Evolutionary conservation across 129 eudicot species (phyloP), one percentile per base, ranked within the genome.

Genomic region (Helianthus tuberosus): DNA sequence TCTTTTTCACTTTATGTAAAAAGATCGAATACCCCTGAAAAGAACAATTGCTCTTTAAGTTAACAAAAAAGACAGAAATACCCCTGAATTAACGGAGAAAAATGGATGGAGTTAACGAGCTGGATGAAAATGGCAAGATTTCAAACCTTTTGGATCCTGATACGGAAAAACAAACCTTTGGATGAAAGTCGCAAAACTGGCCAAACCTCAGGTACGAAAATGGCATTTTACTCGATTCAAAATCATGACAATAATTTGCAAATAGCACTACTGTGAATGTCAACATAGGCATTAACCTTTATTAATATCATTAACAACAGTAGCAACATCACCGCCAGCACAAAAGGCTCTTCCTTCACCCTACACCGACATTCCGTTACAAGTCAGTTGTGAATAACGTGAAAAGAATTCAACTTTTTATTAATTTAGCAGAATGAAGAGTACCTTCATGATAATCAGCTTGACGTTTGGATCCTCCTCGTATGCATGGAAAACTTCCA

Each of bases 291-390:
- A 23, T 44, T 51, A 27, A 85, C 98, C 97, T 81, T 83, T 75
- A 36, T 58, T 75, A 82, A 94, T 81, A 77, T 79, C 88, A 68
- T 72, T 88, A 73, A 88, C 89, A 52, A 86, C 96, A 66, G 87
- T 81, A 66, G 94, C 84, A 72, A 94, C 96, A 86, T 94, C 98
- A 11, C 98, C 98, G 62, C 98, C 98, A 66, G 98, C 97, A 90
- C 97, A 94, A 41, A 94, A 94, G 73, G 98, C 97, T 82, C 96
- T 85, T 66, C 98, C 97, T 62, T 82, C 86, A 46, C 98, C 97
- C 97, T 93, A 53, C 49, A 16, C 48, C 39, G 70, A 81, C 48
- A 53, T 35, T 5, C 54, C 35, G 49, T 49, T 14, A 35, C 63
- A 66, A 66, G 41, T 36, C 46, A 57, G 11, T 11, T 32, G 12